A percentile compares a stretch with the other conserved stretches of the same genome.
Conservation (phyloP, 2,329 filamentous ascomycete genomes). For the Neofusicoccum ribis region DNA sequence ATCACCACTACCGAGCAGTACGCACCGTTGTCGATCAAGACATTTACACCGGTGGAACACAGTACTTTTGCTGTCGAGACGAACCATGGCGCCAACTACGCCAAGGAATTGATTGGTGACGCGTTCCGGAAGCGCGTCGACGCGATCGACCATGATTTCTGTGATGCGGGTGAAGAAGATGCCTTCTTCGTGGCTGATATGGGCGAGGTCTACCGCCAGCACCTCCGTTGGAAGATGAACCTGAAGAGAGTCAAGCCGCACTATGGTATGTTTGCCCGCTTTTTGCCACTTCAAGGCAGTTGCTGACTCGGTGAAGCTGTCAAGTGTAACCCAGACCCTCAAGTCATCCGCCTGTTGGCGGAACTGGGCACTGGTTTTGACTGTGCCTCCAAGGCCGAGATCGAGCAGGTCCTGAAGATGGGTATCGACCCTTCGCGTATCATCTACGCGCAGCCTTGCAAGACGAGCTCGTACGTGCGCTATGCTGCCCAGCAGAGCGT, state of each 20-base stretch:
- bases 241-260: conserved; percentile 91
- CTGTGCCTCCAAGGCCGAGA: conserved; percentile 96
- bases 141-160: conserved; percentile 80
- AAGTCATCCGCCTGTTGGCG: conserved; percentile 83
- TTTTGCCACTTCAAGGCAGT: background rate
- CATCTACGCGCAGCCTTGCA: conserved; percentile 99
- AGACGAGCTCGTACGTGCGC: conserved; percentile 96
- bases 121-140: conserved; percentile 84
- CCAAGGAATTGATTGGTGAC: conserved; percentile 82
- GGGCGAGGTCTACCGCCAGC: conserved; percentile 97
- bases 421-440: conserved; percentile 86
- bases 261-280: conserved; percentile 66
- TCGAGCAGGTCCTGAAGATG: conserved; percentile 83
- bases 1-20: conserved; percentile 50
- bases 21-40: conserved; percentile 40
- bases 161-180: conserved; percentile 91
- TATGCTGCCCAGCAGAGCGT: conserved; percentile 83
- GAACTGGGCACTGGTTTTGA: conserved; percentile 93
- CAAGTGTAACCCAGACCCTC: conserved; percentile 96
- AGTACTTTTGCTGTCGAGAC: conserved; percentile 24
- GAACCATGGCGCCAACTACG: conserved; percentile 50
- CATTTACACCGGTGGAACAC: conserved; percentile 19
- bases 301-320: conserved; percentile 63
- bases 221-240: conserved; percentile 96
- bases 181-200: conserved; percentile 98